Percentiles rank a stretch among this genome's conserved stretches.
These are phyloP conservation scores for Neofusicoccum laricinum DNA, from an alignment of 2,329 filamentous ascomycete genomes.

Conservation along the genomic window DNA sequence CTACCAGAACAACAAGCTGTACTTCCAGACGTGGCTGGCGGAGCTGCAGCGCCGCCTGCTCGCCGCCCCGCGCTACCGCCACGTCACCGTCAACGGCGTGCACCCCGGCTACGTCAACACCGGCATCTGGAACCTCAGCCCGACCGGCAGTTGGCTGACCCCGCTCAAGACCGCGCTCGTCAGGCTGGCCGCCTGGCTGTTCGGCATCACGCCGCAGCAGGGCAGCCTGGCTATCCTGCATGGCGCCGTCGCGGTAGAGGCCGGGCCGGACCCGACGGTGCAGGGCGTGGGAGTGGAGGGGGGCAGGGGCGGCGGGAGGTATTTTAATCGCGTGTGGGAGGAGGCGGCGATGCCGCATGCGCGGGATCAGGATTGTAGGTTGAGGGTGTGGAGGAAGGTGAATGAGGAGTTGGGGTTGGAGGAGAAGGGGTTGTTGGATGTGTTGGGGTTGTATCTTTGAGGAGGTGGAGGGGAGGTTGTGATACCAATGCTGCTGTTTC, in stretches of 20 bases:
- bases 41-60: slow-evolving; percentile 29
- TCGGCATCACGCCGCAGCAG: slow-evolving; percentile 24
- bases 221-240: slow-evolving; percentile 24
- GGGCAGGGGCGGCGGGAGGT: slow-evolving; percentile 23
- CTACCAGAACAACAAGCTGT: slow-evolving; percentile 35
- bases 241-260: slow-evolving; percentile 21
- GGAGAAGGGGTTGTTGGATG: slow-evolving; percentile 22
- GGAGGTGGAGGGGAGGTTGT: too few relatives aligned
- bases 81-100: slow-evolving; percentile 31
- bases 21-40: slow-evolving; percentile 33
- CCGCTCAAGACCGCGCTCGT: slow-evolving; percentile 1
- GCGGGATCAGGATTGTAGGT: slow-evolving; percentile 22
- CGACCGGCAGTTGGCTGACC: slow-evolving; percentile 6
- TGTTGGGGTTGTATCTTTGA: slow-evolving; percentile 10
- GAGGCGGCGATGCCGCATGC: slow-evolving; percentile 25
- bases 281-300: slow-evolving; percentile 18
- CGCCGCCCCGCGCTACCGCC: slow-evolving; percentile 21
- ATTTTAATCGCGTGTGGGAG: slow-evolving; percentile 26
- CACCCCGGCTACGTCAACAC: slow-evolving; percentile 32
- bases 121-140: slow-evolving; percentile 31
- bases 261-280: slow-evolving; percentile 20
- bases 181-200: slow-evolving; percentile 14
- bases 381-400: slow-evolving; percentile 25
- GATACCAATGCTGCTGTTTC: too few relatives aligned
- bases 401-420: slow-evolving; percentile 23